phyloP scores from a whole-genome alignment of 805 yeast species.

The Clavispora phyllophila region DNA sequence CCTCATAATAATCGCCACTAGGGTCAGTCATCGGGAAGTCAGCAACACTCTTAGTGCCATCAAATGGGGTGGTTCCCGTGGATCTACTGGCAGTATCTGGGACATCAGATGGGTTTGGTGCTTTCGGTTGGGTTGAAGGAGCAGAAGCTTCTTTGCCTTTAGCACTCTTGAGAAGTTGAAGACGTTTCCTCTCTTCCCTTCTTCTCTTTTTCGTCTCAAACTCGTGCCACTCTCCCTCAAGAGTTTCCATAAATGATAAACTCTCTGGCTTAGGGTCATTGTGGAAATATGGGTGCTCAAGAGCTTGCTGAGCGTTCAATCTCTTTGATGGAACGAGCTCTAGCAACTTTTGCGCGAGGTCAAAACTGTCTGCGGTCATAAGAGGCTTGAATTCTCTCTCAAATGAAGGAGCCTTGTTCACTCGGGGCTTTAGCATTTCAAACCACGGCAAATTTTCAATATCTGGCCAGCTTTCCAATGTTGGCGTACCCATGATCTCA shows the following conservation, averaged over 20 bases:
- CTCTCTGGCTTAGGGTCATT: slow-evolving; percentile 65
- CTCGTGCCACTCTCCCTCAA: slow-evolving; percentile 92
- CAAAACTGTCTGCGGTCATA: slow-evolving; percentile 51
- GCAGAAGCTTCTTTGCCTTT: slow-evolving; percentile 10
- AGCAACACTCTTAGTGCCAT: slow-evolving; percentile 1
- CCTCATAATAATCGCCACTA: background rate
- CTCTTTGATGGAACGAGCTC: slow-evolving; percentile 65
- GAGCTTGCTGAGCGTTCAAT: slow-evolving; percentile 63
- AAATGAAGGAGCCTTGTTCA: slow-evolving; percentile 28
- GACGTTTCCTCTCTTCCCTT: slow-evolving; percentile 41
- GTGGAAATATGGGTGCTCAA: slow-evolving; percentile 64
- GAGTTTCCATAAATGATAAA: slow-evolving; percentile 47
- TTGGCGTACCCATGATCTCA: slow-evolving; percentile 84
- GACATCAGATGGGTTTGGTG: background rate
- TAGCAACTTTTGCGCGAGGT: slow-evolving; percentile 60
- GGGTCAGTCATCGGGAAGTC: background rate
- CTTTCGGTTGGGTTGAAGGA: slow-evolving; percentile 2
- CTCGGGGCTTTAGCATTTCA: slow-evolving; percentile 67
- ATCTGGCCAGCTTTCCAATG: slow-evolving; percentile 66
- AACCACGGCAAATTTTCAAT: slow-evolving; percentile 87
- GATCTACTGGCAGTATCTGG: background rate
- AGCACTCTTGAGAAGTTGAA: slow-evolving; percentile 23
- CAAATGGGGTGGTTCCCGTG: slow-evolving; percentile 6
- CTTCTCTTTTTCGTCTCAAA: slow-evolving; percentile 85
- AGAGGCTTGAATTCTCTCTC: slow-evolving; percentile 25